These are phyloP conservation scores for Penicillium vulpinum DNA, from an alignment of 2,329 filamentous ascomycete species.

Conservation along the genomic window DNA sequence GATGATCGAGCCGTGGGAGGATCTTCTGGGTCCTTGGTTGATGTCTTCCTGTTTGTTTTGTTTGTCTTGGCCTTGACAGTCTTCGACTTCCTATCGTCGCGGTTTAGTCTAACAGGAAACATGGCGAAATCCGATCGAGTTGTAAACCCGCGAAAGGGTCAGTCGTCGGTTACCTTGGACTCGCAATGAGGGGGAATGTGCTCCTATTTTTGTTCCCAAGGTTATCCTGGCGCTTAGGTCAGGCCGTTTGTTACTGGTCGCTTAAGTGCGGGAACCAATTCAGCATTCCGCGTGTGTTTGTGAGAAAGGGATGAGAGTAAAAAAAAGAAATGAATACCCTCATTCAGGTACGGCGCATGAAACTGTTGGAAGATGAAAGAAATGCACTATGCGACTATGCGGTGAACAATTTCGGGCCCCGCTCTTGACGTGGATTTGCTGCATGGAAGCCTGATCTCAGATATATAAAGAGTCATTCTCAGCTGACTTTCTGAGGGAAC, in stretches of 20 bases:
- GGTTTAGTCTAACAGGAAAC: constrained; percentile 41
- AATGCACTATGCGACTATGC: constrained; percentile 11
- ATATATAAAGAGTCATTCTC: not conserved
- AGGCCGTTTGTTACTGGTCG: constrained; percentile 23
- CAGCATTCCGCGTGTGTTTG: not conserved
- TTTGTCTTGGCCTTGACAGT: not conserved
- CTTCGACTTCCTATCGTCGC: constrained; percentile 30
- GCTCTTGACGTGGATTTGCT: constrained; percentile 27
- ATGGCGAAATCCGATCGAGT: constrained; percentile 26
- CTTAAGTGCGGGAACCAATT: constrained; percentile 10
- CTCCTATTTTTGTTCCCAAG: constrained; percentile 24
- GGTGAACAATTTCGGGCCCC: constrained; percentile 17
- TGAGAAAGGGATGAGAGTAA: not conserved
- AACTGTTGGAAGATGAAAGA: not conserved
- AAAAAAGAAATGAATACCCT: constrained; percentile 13
- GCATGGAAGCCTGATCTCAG: constrained; percentile 31
- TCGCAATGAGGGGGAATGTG: constrained; percentile 10
- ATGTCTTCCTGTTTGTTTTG: constrained; percentile 7
- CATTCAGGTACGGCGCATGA: constrained; percentile 13
- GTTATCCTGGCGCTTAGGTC: constrained; percentile 35
- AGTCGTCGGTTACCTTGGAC: constrained; percentile 15
- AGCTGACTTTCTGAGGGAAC: constrained; percentile 4
- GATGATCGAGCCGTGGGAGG: constrained; percentile 17
- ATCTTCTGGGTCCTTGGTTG: constrained; percentile 39
- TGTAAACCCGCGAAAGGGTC: not conserved